phyloP scores from a whole-genome alignment of 805 yeast species.

The Grigorovia jiainica region DNA sequence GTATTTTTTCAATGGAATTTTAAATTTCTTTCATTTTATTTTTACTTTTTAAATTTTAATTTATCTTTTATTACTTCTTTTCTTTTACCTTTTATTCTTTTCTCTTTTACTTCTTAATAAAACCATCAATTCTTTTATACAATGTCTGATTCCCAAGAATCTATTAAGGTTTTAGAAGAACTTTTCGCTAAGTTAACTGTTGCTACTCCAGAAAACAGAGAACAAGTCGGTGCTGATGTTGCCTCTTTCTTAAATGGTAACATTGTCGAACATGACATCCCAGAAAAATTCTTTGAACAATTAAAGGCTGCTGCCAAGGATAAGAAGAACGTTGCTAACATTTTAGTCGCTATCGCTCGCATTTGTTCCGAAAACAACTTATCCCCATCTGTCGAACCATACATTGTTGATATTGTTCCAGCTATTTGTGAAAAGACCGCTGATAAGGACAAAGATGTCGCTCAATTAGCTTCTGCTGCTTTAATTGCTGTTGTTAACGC shows the following conservation, averaged over 20 bases:
- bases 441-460: slow-evolving; percentile 76
- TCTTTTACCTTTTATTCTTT: slow-evolving; percentile 1
- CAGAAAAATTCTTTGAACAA: slow-evolving; percentile 74
- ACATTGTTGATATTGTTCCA: slow-evolving; percentile 67
- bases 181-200: slow-evolving; percentile 86
- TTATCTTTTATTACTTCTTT: slow-evolving; percentile 1
- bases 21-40: slow-evolving; percentile 1
- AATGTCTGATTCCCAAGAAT: slow-evolving; percentile 41
- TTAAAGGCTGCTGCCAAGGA: slow-evolving; percentile 65
- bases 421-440: slow-evolving; percentile 72
- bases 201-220: slow-evolving; percentile 76
- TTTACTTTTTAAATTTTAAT: slow-evolving; percentile 1
- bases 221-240: slow-evolving; percentile 78
- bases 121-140: slow-evolving; percentile 8
- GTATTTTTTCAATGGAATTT: slow-evolving; percentile 1
- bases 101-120: slow-evolving; percentile 1
- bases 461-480: slow-evolving; percentile 67
- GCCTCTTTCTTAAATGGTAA: slow-evolving; percentile 92
- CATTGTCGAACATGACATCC: slow-evolving; percentile 97
- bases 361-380: slow-evolving; percentile 73
- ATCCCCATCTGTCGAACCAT: slow-evolving; percentile 94
- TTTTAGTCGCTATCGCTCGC: slow-evolving; percentile 74
- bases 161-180: slow-evolving; percentile 75
- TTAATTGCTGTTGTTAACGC: slow-evolving; percentile 68
- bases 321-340: slow-evolving; percentile 77